Conservation (phyloP, 2,329 filamentous ascomycete species). For the Penicillium sp. region DNA sequence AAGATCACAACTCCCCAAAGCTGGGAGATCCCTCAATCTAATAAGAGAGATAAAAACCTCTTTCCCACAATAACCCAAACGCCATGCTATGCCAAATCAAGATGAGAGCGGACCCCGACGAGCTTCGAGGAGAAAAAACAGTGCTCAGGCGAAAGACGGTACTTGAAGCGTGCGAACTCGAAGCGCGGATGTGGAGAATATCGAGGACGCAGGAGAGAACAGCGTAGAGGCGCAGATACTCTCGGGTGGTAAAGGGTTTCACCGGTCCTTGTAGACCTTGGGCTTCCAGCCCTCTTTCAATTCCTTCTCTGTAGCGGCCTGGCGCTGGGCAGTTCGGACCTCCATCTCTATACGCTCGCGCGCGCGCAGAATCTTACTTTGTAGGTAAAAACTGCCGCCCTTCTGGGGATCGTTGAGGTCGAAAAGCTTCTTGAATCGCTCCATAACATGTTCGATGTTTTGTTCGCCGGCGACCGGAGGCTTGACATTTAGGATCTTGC, state of each 20-base stretch:
- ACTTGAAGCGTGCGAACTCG: not conserved
- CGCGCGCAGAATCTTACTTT: slow-evolving; percentile 92
- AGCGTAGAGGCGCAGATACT: not conserved
- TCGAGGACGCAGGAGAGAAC: not conserved
- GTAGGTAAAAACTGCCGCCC: slow-evolving; percentile 95
- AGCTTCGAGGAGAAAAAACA: slow-evolving; percentile 1
- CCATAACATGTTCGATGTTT: slow-evolving; percentile 75
- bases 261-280: slow-evolving; percentile 88
- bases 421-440: slow-evolving; percentile 90
- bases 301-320: slow-evolving; percentile 72
- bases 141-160: not conserved
- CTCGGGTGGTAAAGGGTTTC: slow-evolving; percentile 10
- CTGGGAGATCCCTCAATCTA: slow-evolving; percentile 13
- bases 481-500: slow-evolving; percentile 94
- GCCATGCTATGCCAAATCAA: slow-evolving; percentile 43
- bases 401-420: slow-evolving; percentile 93
- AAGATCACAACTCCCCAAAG: not conserved
- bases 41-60: slow-evolving; percentile 13
- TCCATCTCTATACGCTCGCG: slow-evolving; percentile 91
- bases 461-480: slow-evolving; percentile 75
- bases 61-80: slow-evolving; percentile 35
- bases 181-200: slow-evolving; percentile 2
- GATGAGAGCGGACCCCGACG: slow-evolving; percentile 15
- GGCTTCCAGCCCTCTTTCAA: slow-evolving; percentile 85
- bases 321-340: slow-evolving; percentile 68